Evolutionary conservation across 1,284 basidiomycete species (phyloP).

Genomic region (Microbotryum silenes-acaulis): DNA sequence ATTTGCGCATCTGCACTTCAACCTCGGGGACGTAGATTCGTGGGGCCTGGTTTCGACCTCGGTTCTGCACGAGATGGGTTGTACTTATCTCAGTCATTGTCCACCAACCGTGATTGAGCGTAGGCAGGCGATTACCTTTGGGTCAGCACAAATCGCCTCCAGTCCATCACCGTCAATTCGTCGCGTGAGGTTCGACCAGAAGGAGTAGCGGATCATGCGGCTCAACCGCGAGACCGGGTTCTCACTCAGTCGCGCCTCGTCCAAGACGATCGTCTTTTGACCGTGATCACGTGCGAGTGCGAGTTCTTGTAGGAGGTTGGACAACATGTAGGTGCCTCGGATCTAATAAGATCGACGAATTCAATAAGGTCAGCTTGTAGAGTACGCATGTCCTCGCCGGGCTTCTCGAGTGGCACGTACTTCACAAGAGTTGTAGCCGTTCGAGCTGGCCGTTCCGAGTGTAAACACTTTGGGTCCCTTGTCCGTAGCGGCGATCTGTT

Average conservation of each 20-base stretch:
- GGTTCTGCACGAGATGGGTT: constrained; percentile 45
- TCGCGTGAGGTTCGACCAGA: constrained; percentile 95
- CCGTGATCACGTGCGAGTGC: constrained; percentile 94
- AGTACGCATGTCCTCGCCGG: neutral
- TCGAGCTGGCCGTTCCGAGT: constrained; percentile 90
- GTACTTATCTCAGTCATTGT: too few species aligned
- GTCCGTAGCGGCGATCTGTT: constrained; percentile 88
- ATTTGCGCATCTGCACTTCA: constrained; percentile 87
- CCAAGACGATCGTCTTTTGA: constrained; percentile 91
- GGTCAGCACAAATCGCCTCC: constrained; percentile 92
- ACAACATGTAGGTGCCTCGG: constrained; percentile 91
- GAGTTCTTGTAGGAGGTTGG: constrained; percentile 96
- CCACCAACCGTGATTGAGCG: too few species aligned
- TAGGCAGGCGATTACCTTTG: constrained; percentile 49
- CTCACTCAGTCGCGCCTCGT: constrained; percentile 89
- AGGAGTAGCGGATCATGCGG: constrained; percentile 95
- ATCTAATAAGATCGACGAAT: constrained; percentile 44
- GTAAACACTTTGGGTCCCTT: constrained; percentile 94
- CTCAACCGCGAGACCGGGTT: constrained; percentile 95
- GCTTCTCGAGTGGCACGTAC: constrained; percentile 47
- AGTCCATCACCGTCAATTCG: constrained; percentile 95
- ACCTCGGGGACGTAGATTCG: constrained; percentile 89
- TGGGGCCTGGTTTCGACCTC: constrained; percentile 60
- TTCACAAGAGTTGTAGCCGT: constrained; percentile 95
- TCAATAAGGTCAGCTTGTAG: constrained; percentile 3